phyloP scores from a whole-genome alignment of 352 stramenopile species.

The Globisporangium nunn region DNA sequence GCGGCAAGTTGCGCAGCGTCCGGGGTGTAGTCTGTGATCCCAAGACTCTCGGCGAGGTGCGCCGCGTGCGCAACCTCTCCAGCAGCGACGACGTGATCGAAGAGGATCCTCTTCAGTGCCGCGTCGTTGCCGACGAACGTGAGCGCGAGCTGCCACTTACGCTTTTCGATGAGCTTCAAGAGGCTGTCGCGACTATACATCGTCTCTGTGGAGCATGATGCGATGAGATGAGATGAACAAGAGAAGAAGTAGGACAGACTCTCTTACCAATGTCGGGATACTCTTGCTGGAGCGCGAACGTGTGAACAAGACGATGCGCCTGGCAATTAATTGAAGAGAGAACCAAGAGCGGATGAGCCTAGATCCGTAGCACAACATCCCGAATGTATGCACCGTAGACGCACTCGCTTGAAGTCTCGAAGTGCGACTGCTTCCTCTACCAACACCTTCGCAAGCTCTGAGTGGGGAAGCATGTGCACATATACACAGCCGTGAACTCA shows the following conservation, averaged over 20 bases:
- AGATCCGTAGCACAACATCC: too few relatives aligned
- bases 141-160: constrained; percentile 53
- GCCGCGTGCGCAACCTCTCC: constrained; percentile 22
- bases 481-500: too few relatives aligned
- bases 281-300: constrained; percentile 34
- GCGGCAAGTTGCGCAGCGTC: constrained; percentile 15
- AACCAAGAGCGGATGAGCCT: too few relatives aligned
- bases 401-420: constrained; percentile 56
- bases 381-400: not conserved
- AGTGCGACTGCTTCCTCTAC: constrained; percentile 44
- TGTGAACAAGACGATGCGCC: constrained; percentile 53
- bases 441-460: constrained; percentile 25
- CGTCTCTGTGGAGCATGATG: too few relatives aligned
- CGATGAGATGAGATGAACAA: too few relatives aligned
- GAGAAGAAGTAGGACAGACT: too few relatives aligned
- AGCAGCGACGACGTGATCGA: constrained; percentile 32
- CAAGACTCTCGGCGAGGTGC: constrained; percentile 30
- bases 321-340: too few relatives aligned
- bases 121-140: constrained; percentile 53
- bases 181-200: constrained; percentile 56
- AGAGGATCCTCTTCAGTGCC: constrained; percentile 37
- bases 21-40: constrained; percentile 28
- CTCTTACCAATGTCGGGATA: constrained; percentile 62
- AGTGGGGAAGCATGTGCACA: not conserved
- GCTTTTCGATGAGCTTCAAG: constrained; percentile 49